Conservation (phyloP, 1,284 basidiomycete species). For the Volvariella volvacea region DNA sequence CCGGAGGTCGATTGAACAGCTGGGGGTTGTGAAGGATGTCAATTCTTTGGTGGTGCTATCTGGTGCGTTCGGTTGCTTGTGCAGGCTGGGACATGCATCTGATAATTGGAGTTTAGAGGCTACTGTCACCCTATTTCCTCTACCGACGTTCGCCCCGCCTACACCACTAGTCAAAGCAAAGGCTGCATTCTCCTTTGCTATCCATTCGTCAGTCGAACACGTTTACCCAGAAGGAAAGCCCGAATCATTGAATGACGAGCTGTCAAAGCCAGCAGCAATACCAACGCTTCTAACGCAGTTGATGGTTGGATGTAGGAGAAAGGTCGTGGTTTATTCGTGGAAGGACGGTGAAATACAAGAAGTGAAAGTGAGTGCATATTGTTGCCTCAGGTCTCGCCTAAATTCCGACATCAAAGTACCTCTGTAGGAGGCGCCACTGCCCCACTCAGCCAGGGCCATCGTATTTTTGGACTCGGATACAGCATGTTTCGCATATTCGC, state of each 20-base stretch:
- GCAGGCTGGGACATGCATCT: background rate
- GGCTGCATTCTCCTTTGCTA: constrained; percentile 74
- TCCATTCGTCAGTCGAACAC: constrained; percentile 58
- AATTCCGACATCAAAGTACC: background rate
- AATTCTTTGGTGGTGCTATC: constrained; percentile 79
- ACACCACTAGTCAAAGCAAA: constrained; percentile 70
- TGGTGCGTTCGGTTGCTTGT: constrained; percentile 41
- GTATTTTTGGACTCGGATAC: constrained; percentile 60
- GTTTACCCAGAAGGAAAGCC: constrained; percentile 17
- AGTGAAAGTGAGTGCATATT: constrained; percentile 45
- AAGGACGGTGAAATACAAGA: constrained; percentile 78
- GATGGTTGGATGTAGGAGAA: constrained; percentile 81
- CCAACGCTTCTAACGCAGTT: constrained; percentile 69
- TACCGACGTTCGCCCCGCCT: constrained; percentile 61
- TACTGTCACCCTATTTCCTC: constrained; percentile 55
- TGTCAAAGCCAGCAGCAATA: constrained; percentile 35
- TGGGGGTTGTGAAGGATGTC: constrained; percentile 79
- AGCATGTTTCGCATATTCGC: constrained; percentile 73
- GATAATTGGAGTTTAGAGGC: constrained; percentile 37
- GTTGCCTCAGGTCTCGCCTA: background rate
- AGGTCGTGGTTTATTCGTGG: constrained; percentile 84
- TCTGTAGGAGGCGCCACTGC: constrained; percentile 69
- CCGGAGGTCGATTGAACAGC: constrained; percentile 75
- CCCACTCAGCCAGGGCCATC: constrained; percentile 79
- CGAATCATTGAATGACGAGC: constrained; percentile 20